Conservation (phyloP, 805 yeast species). For the Nakazawaea populi region DNA sequence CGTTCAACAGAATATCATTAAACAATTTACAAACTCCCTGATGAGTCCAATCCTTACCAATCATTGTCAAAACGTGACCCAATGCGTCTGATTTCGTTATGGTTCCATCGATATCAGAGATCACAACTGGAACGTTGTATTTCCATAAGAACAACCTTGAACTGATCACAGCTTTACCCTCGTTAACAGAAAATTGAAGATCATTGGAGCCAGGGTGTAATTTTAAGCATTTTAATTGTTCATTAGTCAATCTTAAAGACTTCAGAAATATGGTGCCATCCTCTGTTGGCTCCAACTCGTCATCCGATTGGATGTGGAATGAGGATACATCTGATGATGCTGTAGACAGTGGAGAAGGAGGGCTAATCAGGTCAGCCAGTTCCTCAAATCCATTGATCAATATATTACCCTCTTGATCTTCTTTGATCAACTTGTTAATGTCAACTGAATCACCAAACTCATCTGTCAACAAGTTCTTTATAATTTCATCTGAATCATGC, state of each 20-base stretch:
- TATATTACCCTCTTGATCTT: conserved; percentile 64
- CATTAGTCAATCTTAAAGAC: conserved; percentile 86
- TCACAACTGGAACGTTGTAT: conserved; percentile 80
- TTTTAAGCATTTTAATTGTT: conserved; percentile 70
- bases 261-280: conserved; percentile 49
- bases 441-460: conserved; percentile 60
- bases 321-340: conserved; percentile 21
- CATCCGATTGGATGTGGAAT: conserved; percentile 15
- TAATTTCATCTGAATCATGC: conserved; percentile 67
- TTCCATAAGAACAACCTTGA: conserved; percentile 83
- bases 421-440: conserved; percentile 37
- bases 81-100: conserved; percentile 96
- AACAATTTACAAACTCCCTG: conserved; percentile 90
- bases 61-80: conserved; percentile 89
- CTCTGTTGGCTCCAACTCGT: conserved; percentile 14
- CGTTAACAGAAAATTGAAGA: conserved; percentile 71
- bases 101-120: conserved; percentile 96
- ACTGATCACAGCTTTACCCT: conserved; percentile 71
- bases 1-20: conserved; percentile 79
- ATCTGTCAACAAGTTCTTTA: conserved; percentile 67
- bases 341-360: conserved; percentile 17
- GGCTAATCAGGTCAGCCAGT: background rate
- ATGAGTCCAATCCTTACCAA: conserved; percentile 98
- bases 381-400: conserved; percentile 34
- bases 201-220: conserved; percentile 77